Evolutionary conservation across 2,329 filamentous ascomycete species (phyloP).

Genomic region (Curvularia eragrostidis): DNA sequence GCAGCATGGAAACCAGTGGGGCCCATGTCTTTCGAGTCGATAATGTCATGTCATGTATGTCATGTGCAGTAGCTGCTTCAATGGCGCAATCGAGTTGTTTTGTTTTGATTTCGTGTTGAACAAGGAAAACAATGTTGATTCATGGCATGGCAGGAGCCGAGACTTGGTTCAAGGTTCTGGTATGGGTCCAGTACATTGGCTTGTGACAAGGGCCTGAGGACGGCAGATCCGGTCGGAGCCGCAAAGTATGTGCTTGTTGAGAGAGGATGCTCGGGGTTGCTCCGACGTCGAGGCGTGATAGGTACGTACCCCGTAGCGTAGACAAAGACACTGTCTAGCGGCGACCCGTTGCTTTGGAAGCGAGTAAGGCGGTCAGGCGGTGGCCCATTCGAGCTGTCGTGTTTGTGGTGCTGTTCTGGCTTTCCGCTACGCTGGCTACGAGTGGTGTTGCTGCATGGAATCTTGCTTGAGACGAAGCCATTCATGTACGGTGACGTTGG

Average conservation of each 20-base stretch:
- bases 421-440: background rate
- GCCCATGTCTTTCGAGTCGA: background rate
- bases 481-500: slow-evolving; percentile 16
- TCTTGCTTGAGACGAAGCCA: slow-evolving; percentile 6
- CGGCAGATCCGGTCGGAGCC: background rate
- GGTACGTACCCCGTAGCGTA: background rate
- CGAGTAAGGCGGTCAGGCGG: background rate
- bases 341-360: background rate
- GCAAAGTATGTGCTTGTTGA: background rate
- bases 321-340: background rate
- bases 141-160: background rate
- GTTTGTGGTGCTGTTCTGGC: background rate
- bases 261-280: background rate
- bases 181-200: background rate
- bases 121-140: background rate
- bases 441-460: slow-evolving; percentile 1
- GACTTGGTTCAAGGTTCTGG: background rate
- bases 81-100: background rate
- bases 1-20: background rate
- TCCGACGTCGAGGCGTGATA: background rate
- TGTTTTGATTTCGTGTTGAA: background rate
- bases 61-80: background rate
- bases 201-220: background rate
- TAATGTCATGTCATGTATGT: background rate
- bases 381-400: background rate